Conservation (phyloP, 2,329 filamentous ascomycete genomes). For the Epicoccum nigrum region DNA sequence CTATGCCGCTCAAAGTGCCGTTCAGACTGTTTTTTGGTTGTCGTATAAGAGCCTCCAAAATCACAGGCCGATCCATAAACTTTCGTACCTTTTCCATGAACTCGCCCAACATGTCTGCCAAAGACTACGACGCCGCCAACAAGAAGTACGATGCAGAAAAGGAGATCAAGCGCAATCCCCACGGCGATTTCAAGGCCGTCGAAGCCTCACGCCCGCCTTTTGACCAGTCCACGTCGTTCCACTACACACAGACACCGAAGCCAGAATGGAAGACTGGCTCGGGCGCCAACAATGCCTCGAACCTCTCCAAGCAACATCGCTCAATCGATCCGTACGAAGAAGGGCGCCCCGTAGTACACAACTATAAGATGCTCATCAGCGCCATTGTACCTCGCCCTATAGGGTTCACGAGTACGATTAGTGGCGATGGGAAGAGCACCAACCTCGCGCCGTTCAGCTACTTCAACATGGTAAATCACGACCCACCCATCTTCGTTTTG, state of each 20-base stretch:
- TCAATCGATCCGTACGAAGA: constrained; percentile 80
- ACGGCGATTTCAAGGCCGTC: constrained; percentile 76
- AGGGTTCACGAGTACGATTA: constrained; percentile 65
- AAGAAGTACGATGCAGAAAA: constrained; percentile 54
- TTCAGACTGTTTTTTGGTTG: neutral
- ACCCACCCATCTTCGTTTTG: constrained; percentile 81
- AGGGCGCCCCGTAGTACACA: constrained; percentile 70
- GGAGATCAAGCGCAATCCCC: constrained; percentile 66
- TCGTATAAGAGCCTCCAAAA: constrained; percentile 7
- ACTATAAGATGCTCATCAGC: constrained; percentile 92
- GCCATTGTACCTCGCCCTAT: constrained; percentile 84
- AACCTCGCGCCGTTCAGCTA: constrained; percentile 92
- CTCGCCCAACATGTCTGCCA: constrained; percentile 7
- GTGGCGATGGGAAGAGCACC: constrained; percentile 65
- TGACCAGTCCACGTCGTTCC: constrained; percentile 56
- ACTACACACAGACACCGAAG: constrained; percentile 67
- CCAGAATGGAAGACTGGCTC: constrained; percentile 70
- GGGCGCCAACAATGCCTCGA: constrained; percentile 66
- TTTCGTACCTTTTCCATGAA: neutral
- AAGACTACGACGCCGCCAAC: constrained; percentile 3
- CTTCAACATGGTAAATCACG: constrained; percentile 81
- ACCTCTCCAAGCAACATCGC: constrained; percentile 66
- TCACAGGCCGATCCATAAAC: neutral
- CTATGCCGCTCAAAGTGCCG: constrained; percentile 7
- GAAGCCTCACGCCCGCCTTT: constrained; percentile 70